Conservation (phyloP, 2,329 filamentous ascomycete genomes). For the Sclerotinia minor region DNA sequence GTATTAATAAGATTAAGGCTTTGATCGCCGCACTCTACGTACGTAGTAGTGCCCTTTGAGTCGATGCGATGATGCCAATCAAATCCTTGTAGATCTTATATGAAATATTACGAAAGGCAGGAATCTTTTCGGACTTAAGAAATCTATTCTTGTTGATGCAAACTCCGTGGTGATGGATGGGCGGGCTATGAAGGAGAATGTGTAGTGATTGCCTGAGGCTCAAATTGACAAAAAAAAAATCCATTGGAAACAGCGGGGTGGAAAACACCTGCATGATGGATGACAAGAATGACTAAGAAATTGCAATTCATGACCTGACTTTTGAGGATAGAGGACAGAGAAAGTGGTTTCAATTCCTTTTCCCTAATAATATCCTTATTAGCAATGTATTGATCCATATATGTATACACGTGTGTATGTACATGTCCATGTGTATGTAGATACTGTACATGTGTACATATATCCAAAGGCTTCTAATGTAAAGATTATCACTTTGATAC, state of each 20-base stretch:
- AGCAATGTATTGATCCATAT: too few species aligned
- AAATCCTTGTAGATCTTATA: not conserved
- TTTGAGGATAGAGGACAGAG: too few species aligned
- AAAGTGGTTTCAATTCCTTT: too few species aligned
- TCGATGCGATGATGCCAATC: slow-evolving; percentile 10
- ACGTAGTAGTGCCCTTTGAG: not conserved
- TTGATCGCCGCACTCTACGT: slow-evolving; percentile 3
- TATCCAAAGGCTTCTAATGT: too few species aligned
- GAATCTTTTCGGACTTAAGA: slow-evolving; percentile 12
- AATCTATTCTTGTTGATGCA: not conserved
- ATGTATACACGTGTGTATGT: not conserved
- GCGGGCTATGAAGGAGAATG: not conserved
- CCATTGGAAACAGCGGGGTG: not conserved
- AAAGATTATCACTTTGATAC: too few species aligned
- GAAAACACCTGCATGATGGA: too few species aligned
- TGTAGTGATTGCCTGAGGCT: slow-evolving; percentile 5
- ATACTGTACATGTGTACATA: not conserved
- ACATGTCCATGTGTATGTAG: not conserved
- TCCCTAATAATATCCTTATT: too few species aligned
- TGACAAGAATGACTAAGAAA: too few species aligned
- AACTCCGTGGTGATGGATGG: not conserved
- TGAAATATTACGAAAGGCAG: not conserved
- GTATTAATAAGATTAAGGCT: not conserved
- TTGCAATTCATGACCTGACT: too few species aligned
- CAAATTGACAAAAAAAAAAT: not conserved